A percentile compares a stretch with the other conserved stretches of the same genome.
These are phyloP conservation scores for Tetrapisispora pingtungensis DNA, from an alignment of 805 yeast species.

Conservation along the genomic window DNA sequence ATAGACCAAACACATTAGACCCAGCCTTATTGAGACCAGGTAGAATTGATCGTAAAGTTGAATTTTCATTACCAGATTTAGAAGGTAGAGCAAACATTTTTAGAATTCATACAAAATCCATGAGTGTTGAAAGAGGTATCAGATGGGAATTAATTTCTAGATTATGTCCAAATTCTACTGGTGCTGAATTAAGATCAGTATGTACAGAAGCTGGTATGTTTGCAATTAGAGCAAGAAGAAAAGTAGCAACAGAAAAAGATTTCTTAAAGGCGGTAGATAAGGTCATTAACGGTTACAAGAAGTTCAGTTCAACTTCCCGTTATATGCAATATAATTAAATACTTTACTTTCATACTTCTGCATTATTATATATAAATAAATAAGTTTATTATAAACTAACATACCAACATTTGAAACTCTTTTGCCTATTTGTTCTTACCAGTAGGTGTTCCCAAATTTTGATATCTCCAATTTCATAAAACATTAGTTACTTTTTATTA, in stretches of 20 bases:
- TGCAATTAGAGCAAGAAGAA: slow-evolving; percentile 96
- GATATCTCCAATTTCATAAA: too few species aligned
- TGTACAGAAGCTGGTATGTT: slow-evolving; percentile 99
- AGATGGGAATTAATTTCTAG: slow-evolving; percentile 98
- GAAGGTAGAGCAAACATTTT: slow-evolving; percentile 98
- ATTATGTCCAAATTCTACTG: slow-evolving; percentile 95
- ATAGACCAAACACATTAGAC: slow-evolving; percentile 94
- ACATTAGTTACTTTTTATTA: not conserved
- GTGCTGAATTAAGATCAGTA: slow-evolving; percentile 96
- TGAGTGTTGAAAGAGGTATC: slow-evolving; percentile 95
- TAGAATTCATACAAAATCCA: slow-evolving; percentile 92
- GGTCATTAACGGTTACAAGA: slow-evolving; percentile 96
- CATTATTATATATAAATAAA: not conserved
- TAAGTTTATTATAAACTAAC: not conserved
- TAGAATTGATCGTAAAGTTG: slow-evolving; percentile 97
- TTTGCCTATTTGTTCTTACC: too few species aligned
- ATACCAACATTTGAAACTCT: not conserved
- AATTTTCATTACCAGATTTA: slow-evolving; percentile 88
- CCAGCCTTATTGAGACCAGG: slow-evolving; percentile 98
- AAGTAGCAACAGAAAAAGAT: slow-evolving; percentile 97
- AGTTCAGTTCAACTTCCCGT: slow-evolving; percentile 92
- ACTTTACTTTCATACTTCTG: slow-evolving; percentile 1
- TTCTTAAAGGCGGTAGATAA: slow-evolving; percentile 96
- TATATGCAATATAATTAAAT: slow-evolving; percentile 92
- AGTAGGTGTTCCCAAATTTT: too few species aligned